phyloP scores from a whole-genome alignment of 768 basidiomycete genomes.

The Rubroboletus pulcherrimus region DNA sequence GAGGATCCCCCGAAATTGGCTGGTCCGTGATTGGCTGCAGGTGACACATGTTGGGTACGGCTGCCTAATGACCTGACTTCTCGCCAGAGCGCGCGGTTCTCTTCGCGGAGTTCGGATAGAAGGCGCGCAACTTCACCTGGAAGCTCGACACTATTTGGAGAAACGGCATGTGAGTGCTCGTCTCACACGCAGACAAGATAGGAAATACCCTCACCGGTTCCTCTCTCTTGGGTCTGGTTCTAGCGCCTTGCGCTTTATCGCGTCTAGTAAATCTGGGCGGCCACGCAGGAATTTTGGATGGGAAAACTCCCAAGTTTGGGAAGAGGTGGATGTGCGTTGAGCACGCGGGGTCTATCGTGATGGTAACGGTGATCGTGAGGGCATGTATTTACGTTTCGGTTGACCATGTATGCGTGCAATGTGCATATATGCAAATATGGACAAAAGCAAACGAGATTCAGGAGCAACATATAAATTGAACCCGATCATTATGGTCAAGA shows the following conservation, averaged over 20 bases:
- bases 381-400: not conserved
- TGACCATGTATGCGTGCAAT: constrained; percentile 1
- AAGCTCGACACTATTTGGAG: constrained; percentile 65
- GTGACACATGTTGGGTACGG: constrained; percentile 15
- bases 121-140: constrained; percentile 64
- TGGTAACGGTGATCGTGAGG: not conserved
- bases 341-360: constrained; percentile 68
- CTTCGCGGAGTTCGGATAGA: constrained; percentile 65
- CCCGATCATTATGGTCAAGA: constrained; percentile 11
- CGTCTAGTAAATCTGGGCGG: constrained; percentile 75
- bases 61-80: constrained; percentile 24
- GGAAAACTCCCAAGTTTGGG: constrained; percentile 87
- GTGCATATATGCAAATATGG: constrained; percentile 5
- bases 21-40: not conserved
- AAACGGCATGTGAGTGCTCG: constrained; percentile 1
- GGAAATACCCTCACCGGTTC: constrained; percentile 20
- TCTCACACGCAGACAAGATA: not conserved
- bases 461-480: constrained; percentile 1
- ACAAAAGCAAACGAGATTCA: not conserved
- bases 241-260: constrained; percentile 82
- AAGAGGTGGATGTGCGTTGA: constrained; percentile 73
- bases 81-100: constrained; percentile 58
- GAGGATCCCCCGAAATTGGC: constrained; percentile 7
- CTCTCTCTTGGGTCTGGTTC: constrained; percentile 66
- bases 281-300: constrained; percentile 84